Percentiles rank a stretch among this genome's conserved stretches.
phyloP scores from a whole-genome alignment of 805 yeast genomes.

The Cyberlindnera xylosilytica region DNA sequence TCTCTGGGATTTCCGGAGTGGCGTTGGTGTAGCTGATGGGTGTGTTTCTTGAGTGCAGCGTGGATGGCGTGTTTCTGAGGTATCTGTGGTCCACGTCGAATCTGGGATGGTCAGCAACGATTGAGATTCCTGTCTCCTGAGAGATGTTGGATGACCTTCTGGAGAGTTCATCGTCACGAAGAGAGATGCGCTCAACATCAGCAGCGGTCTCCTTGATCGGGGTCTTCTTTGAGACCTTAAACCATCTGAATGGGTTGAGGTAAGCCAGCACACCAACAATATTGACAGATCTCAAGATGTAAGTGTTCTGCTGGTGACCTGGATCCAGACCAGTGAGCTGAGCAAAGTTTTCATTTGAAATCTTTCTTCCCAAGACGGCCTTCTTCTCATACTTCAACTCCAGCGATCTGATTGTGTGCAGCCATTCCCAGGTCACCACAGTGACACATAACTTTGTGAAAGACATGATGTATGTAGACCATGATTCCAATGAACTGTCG shows the following conservation, averaged over 20 bases:
- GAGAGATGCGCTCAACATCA: slow-evolving; percentile 11
- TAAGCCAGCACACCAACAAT: slow-evolving; percentile 14
- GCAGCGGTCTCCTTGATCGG: background rate
- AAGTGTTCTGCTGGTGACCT: slow-evolving; percentile 7
- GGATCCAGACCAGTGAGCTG: slow-evolving; percentile 11
- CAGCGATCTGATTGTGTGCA: slow-evolving; percentile 47
- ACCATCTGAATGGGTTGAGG: slow-evolving; percentile 11
- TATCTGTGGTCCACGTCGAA: slow-evolving; percentile 27
- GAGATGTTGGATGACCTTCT: slow-evolving; percentile 10
- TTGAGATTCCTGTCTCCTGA: slow-evolving; percentile 16
- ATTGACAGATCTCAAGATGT: slow-evolving; percentile 21
- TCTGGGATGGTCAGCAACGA: slow-evolving; percentile 25
- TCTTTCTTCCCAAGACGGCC: slow-evolving; percentile 62
- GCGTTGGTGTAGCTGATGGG: slow-evolving; percentile 12
- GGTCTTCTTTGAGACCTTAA: background rate
- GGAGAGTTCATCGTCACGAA: slow-evolving; percentile 7
- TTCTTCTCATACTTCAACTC: slow-evolving; percentile 49
- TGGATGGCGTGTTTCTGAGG: slow-evolving; percentile 27
- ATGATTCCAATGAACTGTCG: slow-evolving; percentile 40
- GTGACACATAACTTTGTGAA: slow-evolving; percentile 48
- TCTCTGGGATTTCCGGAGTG: slow-evolving; percentile 16
- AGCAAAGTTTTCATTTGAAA: slow-evolving; percentile 41
- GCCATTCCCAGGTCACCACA: slow-evolving; percentile 66
- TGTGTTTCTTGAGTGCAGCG: slow-evolving; percentile 14
- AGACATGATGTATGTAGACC: slow-evolving; percentile 46